Base-by-base conservation (phyloP, 169 alveolate species). In the Theileria annulata region DNA sequence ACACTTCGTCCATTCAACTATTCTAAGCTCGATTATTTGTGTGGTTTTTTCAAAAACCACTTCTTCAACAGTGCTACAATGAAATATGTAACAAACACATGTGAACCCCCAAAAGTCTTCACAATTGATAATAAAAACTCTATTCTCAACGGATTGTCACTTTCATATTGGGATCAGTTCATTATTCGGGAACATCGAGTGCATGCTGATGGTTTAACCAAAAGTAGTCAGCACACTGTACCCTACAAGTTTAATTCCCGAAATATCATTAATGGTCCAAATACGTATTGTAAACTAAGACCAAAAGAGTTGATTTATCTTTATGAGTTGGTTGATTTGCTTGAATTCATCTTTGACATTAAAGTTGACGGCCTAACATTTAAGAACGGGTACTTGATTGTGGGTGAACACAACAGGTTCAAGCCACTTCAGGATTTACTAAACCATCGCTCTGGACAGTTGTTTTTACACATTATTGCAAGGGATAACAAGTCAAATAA, bases 111-210 rank as follows among this genome's bases (percentile, higher is more conserved):
- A 8, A 62, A 63, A 9, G 5, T 82, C 23, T 66, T 10, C 64
- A 69, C 42, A 51, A 49, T 82, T 3, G n/a, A 5, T 31, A 82
- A 35, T 63, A 64, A 10, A 5, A 75, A 28, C 17, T 80, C 88
- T n/a, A 15, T 64, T 10, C 49, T 82, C 27, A 42, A 69, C 17
- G 86, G 85, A 3, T 0, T 13, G n/a, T 27, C 60, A 19, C 63
- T 82, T 23, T 82, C 88, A n/a, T 30, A 42, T 9, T 82, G 88
- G 88, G 88, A 82, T 60, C 67, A 82, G 33, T 51, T 82, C 31
- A n/a, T 21, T 27, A 21, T 75, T 19, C 48, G 28, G 9, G 85
- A 69, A 2, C 75, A 67, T 3, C 2, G 64, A 12, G 15, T 6
- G 30, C 4, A 17, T 54, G 27, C 63, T n/a, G 9, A 3, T 12